A percentile compares a stretch with the other conserved stretches of the same genome.
Conservation (phyloP, 2,329 filamentous ascomycete genomes). For the Aspergillus piperis region DNA sequence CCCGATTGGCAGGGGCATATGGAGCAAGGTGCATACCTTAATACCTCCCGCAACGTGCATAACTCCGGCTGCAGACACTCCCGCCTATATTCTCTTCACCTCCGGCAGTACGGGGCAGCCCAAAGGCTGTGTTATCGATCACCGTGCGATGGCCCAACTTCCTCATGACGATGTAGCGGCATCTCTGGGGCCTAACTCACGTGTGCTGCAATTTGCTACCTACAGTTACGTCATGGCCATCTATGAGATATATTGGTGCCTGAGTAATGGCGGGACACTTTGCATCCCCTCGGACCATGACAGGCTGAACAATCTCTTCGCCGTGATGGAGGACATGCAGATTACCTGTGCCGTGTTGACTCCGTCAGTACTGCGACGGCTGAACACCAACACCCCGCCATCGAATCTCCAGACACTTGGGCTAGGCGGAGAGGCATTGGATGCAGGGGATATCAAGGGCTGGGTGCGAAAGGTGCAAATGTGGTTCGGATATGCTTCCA, state of each 20-base stretch:
- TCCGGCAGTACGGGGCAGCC: constrained; percentile 15
- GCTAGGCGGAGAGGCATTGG: constrained; percentile 13
- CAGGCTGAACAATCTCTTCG: constrained; percentile 12
- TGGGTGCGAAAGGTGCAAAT: neutral
- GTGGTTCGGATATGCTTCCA: constrained; percentile 3
- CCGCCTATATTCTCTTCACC: constrained; percentile 15
- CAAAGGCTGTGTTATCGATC: constrained; percentile 14
- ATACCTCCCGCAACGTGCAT: neutral
- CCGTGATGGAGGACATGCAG: constrained; percentile 23
- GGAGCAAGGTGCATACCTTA: too few relatives aligned
- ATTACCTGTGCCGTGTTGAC: constrained; percentile 42
- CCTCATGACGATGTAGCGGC: neutral
- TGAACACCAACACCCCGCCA: constrained; percentile 18
- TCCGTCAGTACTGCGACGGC: constrained; percentile 32
- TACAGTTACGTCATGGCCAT: constrained; percentile 4
- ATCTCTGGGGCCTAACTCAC: neutral
- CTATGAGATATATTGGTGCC: neutral
- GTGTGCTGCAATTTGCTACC: constrained; percentile 11
- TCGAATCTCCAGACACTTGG: constrained; percentile 11
- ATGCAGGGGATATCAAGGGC: neutral
- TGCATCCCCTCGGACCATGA: constrained; percentile 6
- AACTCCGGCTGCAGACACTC: neutral
- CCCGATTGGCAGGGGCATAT: neutral
- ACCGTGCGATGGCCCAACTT: constrained; percentile 3
- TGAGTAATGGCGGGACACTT: neutral